phyloP scores from a whole-genome alignment of 106 monocot species.

The Xerophyta viscosa region DNA sequence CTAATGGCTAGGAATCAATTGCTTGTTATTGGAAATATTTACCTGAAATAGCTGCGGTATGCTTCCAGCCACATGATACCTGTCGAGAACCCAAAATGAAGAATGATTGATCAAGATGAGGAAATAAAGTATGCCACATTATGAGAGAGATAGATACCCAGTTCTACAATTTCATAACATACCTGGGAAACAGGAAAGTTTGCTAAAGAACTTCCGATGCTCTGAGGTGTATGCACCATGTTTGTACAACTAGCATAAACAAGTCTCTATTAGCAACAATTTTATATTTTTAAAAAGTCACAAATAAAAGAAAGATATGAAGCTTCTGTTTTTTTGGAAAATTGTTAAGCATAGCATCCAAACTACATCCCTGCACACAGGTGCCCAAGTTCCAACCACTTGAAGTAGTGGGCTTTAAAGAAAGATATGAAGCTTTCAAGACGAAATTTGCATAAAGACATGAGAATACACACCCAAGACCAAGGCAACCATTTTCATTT shows the following conservation, averaged over 20 bases:
- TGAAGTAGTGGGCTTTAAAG: no score
- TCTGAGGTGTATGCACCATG: conserved; percentile 48
- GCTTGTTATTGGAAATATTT: no score
- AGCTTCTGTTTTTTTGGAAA: no score
- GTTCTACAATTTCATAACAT: conserved; percentile 1
- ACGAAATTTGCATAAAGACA: neutral
- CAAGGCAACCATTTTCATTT: conserved; percentile 99
- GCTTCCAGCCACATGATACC: conserved; percentile 99
- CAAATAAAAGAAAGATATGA: neutral
- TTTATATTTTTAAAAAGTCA: neutral
- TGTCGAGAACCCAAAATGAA: conserved; percentile 7
- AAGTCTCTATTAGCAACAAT: neutral
- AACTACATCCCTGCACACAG: no score
- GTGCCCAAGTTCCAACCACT: no score
- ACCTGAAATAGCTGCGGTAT: conserved; percentile 93
- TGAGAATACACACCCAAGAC: conserved; percentile 53
- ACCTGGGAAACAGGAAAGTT: conserved; percentile 71
- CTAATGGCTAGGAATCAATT: no score
- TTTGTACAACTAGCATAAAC: conserved; percentile 43
- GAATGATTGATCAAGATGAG: no score
- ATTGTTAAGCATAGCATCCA: no score
- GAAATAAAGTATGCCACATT: neutral
- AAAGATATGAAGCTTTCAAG: neutral
- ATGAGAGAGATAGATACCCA: neutral
- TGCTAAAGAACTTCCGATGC: conserved; percentile 37